Base-by-base conservation (phyloP, 164 flowering plant genomes). In the Nymphaea thermarum region DNA sequence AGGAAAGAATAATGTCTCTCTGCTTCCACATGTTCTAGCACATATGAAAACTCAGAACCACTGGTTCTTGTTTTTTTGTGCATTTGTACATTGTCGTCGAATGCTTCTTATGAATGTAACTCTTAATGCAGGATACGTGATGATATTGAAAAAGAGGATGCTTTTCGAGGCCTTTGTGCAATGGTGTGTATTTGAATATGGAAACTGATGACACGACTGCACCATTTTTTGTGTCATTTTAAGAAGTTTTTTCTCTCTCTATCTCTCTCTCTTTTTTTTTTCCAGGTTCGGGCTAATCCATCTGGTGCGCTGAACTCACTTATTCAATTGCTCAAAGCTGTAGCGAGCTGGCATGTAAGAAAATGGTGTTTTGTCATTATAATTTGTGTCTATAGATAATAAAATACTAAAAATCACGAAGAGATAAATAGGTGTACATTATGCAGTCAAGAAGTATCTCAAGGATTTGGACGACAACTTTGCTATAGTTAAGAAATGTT, bases 331-430 rank as follows among this genome's bases (percentile, higher is more conserved):
- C 87, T 96, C 80, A 87, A 80, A 79, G 98, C 99, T 63, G 87
- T 95, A 73, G 97, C 99, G 65, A 95, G 99, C 78, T 95, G 98
- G 99, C 93, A 92, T 79, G 99, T 95, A 86, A 81, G 96, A 57
- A 42, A 61, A 51, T 8, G 5, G 57, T 2, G 36, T 25, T 25
- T 25, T 25, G 36, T 25, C 36, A 25, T 25, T 1, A 25, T 25
- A 25, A 25, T 1, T 25, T 25, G 36, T 25, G 36, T 25, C 36
- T 25, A 25, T 25, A 0, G 36, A 25, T 25, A 25, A n/a, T n/a
- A n/a, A n/a, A 25, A 25, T 25, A 25, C 36, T 25, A 1, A 25
- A 25, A 25, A 1, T 25, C 36, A 1, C 36, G 1, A 25, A 25
- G 36, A 25, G 36, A 25, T 25, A 25, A 25, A 25, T 25, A 1